Conservation (phyloP, 805 yeast species). For the Candida adriatica region DNA sequence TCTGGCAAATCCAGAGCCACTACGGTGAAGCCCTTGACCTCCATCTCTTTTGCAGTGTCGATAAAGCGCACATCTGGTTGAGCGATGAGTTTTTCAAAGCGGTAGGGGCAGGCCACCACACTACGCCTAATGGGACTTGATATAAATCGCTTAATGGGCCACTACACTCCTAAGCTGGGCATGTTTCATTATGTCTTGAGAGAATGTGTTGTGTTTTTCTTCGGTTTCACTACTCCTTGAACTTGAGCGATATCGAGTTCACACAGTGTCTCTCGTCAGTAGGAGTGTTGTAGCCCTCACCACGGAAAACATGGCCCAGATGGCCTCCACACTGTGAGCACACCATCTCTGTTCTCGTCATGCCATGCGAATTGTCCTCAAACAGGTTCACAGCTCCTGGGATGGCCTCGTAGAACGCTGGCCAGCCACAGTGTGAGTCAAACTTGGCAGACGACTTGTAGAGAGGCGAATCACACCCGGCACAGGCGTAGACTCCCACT, state of each 20-base stretch:
- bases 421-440: constrained; percentile 96
- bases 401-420: constrained; percentile 86
- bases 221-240: constrained; percentile 23
- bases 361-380: constrained; percentile 62
- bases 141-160: no score
- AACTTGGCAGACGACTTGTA: constrained; percentile 79
- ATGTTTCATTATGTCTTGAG: no score
- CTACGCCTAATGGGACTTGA: no score
- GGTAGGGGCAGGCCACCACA: no score
- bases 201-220: no score
- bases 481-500: constrained; percentile 73
- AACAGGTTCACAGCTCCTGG: constrained; percentile 67
- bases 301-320: constrained; percentile 89
- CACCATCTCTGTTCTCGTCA: constrained; percentile 82
- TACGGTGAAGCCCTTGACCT: constrained; percentile 52
- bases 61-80: no score
- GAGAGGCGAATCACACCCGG: constrained; percentile 75
- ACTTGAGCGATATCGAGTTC: constrained; percentile 75
- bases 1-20: constrained; percentile 40
- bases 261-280: constrained; percentile 94
- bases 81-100: no score
- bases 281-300: constrained; percentile 82
- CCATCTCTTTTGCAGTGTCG: no score
- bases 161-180: no score
- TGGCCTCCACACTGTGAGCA: constrained; percentile 91